A percentile compares a stretch with the other conserved stretches of the same genome.
Evolutionary conservation across 768 basidiomycete species (phyloP).

Genomic region (Chalciporus chontae): DNA sequence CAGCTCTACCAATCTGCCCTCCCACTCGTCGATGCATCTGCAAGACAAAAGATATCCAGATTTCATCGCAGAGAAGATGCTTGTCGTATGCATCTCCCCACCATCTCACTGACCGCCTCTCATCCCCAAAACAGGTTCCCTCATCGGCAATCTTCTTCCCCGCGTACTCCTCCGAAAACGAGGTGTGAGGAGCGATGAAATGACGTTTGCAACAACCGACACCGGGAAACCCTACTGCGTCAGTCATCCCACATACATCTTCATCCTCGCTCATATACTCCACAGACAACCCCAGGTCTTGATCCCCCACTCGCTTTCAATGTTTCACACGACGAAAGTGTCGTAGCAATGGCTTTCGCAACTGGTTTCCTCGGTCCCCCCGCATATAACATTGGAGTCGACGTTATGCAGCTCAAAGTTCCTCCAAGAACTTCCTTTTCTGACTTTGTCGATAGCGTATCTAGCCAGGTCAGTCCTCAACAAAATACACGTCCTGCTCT

Average conservation of each 20-base stretch:
- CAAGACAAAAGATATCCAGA: conserved; percentile 52
- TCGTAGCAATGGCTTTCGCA: conserved; percentile 63
- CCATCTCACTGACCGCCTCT: neutral
- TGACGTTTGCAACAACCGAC: conserved; percentile 55
- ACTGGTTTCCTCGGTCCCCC: conserved; percentile 51
- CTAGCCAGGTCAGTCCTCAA: conserved; percentile 52
- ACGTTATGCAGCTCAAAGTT: conserved; percentile 74
- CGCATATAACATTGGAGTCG: conserved; percentile 60
- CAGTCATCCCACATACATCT: conserved; percentile 26
- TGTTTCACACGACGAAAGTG: conserved; percentile 73
- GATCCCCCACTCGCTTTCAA: conserved; percentile 71
- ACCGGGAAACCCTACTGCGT: conserved; percentile 78
- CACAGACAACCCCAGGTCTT: conserved; percentile 42
- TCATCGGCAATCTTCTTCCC: conserved; percentile 74
- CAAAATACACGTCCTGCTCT: neutral
- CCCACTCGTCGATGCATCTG: conserved; percentile 51
- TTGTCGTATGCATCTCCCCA: conserved; percentile 49
- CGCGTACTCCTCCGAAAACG: conserved; percentile 58
- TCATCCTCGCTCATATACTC: conserved; percentile 4
- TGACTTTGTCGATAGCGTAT: conserved; percentile 61
- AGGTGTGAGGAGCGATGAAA: conserved; percentile 44
- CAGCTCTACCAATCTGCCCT: conserved; percentile 67
- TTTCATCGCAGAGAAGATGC: conserved; percentile 75
- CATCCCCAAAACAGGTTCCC: conserved; percentile 48
- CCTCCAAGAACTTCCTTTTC: conserved; percentile 55